These are phyloP conservation scores for Coemansia asiatica DNA, from an alignment of 192 early-diverging fungal species.

Conservation along the genomic window DNA sequence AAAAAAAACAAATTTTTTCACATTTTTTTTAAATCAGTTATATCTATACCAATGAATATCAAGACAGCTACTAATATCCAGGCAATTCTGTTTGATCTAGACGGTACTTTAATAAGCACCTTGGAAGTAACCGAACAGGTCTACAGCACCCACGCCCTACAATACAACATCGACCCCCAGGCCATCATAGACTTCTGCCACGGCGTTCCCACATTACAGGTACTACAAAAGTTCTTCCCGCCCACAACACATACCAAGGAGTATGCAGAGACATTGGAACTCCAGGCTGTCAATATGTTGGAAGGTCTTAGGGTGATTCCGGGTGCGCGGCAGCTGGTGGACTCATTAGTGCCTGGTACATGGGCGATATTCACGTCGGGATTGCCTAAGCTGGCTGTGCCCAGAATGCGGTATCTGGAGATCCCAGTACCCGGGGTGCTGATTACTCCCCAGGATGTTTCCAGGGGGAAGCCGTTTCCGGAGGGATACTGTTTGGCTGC, in stretches of 20 bases:
- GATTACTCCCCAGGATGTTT: slow-evolving; percentile 28
- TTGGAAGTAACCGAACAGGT: slow-evolving; percentile 21
- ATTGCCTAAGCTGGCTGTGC: slow-evolving; percentile 24
- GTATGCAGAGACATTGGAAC: slow-evolving; percentile 22
- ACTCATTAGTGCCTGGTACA: not conserved
- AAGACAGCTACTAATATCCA: not conserved
- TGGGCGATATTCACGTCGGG: slow-evolving; percentile 45
- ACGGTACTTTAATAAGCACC: slow-evolving; percentile 34
- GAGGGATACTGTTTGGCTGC: slow-evolving; percentile 39
- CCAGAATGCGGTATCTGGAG: slow-evolving; percentile 24
- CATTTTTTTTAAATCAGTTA: too few species aligned
- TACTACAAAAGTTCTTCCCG: slow-evolving; percentile 28
- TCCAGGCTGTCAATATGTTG: slow-evolving; percentile 2
- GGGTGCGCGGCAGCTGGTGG: slow-evolving; percentile 17
- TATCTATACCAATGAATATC: too few species aligned
- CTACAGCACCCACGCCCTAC: slow-evolving; percentile 18
- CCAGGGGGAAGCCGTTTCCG: slow-evolving; percentile 30
- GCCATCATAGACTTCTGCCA: slow-evolving; percentile 25
- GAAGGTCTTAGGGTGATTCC: slow-evolving; percentile 22
- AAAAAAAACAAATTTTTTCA: too few species aligned
- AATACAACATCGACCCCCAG: slow-evolving; percentile 19
- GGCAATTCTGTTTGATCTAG: slow-evolving; percentile 22
- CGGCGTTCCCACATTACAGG: slow-evolving; percentile 38
- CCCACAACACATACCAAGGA: slow-evolving; percentile 21
- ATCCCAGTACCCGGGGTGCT: slow-evolving; percentile 21